Percentiles rank a stretch among this genome's conserved stretches.
phyloP scores from a whole-genome alignment of 2,329 filamentous ascomycete species.

The Fusarium redolens region DNA sequence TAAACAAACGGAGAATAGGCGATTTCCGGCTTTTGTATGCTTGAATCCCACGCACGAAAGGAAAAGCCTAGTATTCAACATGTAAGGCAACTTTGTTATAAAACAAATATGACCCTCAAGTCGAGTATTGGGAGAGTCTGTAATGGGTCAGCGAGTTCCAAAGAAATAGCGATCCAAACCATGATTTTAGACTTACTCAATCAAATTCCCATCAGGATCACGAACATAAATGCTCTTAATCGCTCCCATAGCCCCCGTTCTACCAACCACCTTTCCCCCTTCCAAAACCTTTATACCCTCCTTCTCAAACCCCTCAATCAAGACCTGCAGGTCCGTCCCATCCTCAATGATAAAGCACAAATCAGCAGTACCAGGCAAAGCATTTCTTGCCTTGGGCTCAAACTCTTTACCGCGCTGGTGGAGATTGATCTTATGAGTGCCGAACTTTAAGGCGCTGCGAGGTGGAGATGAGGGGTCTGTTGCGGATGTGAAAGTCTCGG shows the following conservation, averaged over 20 bases:
- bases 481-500: constrained; percentile 61
- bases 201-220: constrained; percentile 71
- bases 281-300: constrained; percentile 62
- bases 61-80: too few relatives aligned
- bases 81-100: too few relatives aligned
- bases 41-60: rapidly evolving
- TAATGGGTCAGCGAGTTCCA: rapidly evolving
- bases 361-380: constrained; percentile 67
- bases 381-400: constrained; percentile 66
- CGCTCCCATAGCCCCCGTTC: constrained; percentile 66
- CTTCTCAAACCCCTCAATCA: constrained; percentile 55
- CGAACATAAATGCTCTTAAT: constrained; percentile 69
- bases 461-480: constrained; percentile 44
- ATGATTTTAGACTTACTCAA: constrained; percentile 61
- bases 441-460: constrained; percentile 67
- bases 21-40: rapidly evolving
- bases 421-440: constrained; percentile 70
- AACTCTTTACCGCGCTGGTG: constrained; percentile 69
- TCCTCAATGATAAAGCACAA: constrained; percentile 68
- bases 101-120: neutral
- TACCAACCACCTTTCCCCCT: constrained; percentile 61
- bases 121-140: constrained; percentile 8
- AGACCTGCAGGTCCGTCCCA: constrained; percentile 55
- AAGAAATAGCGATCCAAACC: rapidly evolving
- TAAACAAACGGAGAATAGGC: too few relatives aligned